Evolutionary conservation across 345 rosid species (phyloP), one percentile per base, ranked within the genome.

Genomic region (Aquilaria sinensis): DNA sequence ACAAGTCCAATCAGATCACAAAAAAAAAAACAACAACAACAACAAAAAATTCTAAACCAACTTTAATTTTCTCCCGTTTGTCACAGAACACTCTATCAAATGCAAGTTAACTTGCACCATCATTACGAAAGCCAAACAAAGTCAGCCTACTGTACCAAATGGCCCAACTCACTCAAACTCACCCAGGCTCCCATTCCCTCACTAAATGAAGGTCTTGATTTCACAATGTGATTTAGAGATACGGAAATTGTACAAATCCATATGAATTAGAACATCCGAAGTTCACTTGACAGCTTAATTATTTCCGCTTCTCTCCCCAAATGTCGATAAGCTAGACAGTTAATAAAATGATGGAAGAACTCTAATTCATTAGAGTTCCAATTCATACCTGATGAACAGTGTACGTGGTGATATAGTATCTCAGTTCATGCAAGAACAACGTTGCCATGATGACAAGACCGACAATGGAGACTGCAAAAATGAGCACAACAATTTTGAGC

Each of bases 391-490:
- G 90, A 73, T 95, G 96, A 51, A 95, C 90, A 0, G 92, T 87
- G 63, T 85, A 86, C 0, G 89, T 85, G 43, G 84, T 71, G 46
- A 95, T 78, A 80, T 87, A 95, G 77, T 89, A 95, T 51, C 81
- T 68, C 54, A 91, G 88, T 86, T 95, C 99, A 49, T 89, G 97
- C 78, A 84, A 60, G 83, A 95, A 95, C 77, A 95, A 74, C 12
- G 87, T 72, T 37, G 81, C 98, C 97, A 95, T 91, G 67, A 91
- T 80, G 62, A 80, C 47, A 10, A 95, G 80, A 59, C 98, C 99
- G 64, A 89, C 72, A 56, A 91, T 61, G 4, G 99, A 95, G 72
- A 95, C 99, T 91, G 62, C 74, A 81, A 67, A 51, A 53, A 57
- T 2, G 66, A 71, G 48, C 49, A 60, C 6, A 15, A 53, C 5